Evolutionary conservation across 495 filamentous ascomycete genomes (phyloP).

Genomic region (Trypethelium eluteriae): DNA sequence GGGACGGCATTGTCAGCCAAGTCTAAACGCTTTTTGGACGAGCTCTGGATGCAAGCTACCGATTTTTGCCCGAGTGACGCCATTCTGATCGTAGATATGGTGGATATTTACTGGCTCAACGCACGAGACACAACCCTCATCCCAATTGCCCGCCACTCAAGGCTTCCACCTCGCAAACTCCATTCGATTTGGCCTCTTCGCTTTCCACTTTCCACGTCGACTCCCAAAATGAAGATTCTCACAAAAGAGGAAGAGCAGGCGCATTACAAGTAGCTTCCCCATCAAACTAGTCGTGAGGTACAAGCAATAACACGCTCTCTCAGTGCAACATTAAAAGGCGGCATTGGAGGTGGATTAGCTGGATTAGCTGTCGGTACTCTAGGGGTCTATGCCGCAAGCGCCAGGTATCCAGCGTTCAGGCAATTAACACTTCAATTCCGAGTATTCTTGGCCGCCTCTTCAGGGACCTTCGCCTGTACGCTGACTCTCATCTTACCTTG

Average conservation of each 20-base stretch:
- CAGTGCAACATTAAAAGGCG: slow-evolving; percentile 70
- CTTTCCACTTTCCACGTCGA: neutral
- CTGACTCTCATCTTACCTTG: neutral
- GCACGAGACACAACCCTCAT: neutral
- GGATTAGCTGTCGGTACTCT: slow-evolving; percentile 42
- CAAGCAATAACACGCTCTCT: neutral
- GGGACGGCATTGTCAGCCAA: neutral
- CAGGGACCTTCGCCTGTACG: slow-evolving; percentile 69
- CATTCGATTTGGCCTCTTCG: neutral
- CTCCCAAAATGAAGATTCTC: slow-evolving; percentile 75
- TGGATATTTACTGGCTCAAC: neutral
- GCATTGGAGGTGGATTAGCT: slow-evolving; percentile 40
- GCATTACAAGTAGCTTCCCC: slow-evolving; percentile 49
- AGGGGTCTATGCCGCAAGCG: slow-evolving; percentile 54
- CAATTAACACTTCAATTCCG: slow-evolving; percentile 79
- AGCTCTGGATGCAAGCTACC: neutral
- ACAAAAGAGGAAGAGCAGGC: slow-evolving; percentile 81
- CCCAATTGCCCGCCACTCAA: neutral
- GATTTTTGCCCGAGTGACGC: neutral
- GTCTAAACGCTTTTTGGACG: neutral
- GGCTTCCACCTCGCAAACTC: neutral
- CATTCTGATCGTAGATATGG: neutral
- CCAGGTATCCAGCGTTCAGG: slow-evolving; percentile 65
- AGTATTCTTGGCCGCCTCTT: slow-evolving; percentile 77
- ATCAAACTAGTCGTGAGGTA: neutral